Base-by-base conservation (phyloP, 495 filamentous ascomycete species). In the Peziza echinospora region DNA sequence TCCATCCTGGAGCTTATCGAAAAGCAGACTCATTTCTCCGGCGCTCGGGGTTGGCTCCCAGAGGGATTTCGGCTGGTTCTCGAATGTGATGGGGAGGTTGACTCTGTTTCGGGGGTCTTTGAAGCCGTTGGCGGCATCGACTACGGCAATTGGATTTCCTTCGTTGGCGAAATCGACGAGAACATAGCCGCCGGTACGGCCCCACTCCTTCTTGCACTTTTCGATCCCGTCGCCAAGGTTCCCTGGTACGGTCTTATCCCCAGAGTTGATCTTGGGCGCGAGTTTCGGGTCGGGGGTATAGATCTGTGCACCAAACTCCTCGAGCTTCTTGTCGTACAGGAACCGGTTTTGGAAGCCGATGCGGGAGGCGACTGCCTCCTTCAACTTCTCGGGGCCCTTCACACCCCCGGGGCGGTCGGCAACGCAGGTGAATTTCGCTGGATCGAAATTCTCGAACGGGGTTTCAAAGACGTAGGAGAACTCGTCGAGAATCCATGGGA, bases 301-400 rank as follows among this genome's bases (percentile, higher is more conserved):
- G 40, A 77, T 64, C 6, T 70, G 70, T 0, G 64, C 23, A 1
- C 24, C 43, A 13, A 24, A 19, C 10, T 69, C 45, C 37, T 66
- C 62, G 0, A 62, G 43, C 44, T 68, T 61, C 1, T 71, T 57
- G 26, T 69, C 67, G 58, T 82, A 73, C 51, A 75, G 57, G 55
- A 84, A 84, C 59, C 84, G 79, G 65, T 86, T 84, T 63, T 82
- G 64, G 5, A 84, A 62, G 0, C 75, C 71, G 43, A 84, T 51
- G 19, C 64, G 51, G 8, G 63, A 64, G 0, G 54, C 50, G 0
- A 50, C 26, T 64, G 7, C 73, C 75, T 5, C 64, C 60, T 7
- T 64, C 52, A 16, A 64, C 51, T 4, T 67, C 61, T 7, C 67
- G 57, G 37, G 52, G 24, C 56, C 63, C 7, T 66, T 49, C 1